Evolutionary conservation across 1,139 yeast genomes (phyloP).

Genomic region (Taiozyma onychis): DNA sequence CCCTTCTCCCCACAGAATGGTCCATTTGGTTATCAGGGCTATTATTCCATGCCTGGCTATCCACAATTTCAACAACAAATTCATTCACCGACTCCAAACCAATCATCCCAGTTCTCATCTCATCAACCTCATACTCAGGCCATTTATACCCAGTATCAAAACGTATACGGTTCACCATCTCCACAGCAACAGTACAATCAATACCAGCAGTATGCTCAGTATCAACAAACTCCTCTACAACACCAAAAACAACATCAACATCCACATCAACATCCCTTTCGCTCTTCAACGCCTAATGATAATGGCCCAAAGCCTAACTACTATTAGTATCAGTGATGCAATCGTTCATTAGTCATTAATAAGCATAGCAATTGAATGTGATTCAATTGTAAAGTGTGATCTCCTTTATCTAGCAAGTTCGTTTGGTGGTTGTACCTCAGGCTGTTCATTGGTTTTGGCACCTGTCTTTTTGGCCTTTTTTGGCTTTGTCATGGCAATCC

Average conservation of each 20-base stretch:
- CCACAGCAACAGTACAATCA: background rate
- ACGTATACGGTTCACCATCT: background rate
- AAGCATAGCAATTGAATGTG: background rate
- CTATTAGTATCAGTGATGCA: background rate
- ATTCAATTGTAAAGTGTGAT: background rate
- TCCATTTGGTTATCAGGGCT: background rate
- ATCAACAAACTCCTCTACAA: background rate
- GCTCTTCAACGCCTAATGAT: background rate
- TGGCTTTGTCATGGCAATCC: background rate
- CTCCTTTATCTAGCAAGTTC: background rate
- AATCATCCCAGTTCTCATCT: background rate
- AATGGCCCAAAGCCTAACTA: background rate
- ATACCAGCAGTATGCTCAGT: conserved; percentile 1
- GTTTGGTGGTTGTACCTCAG: background rate
- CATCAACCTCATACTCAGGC: background rate
- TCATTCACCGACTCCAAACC: conserved; percentile 5
- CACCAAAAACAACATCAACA: background rate
- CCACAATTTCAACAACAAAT: background rate
- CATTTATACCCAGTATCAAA: background rate
- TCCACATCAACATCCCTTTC: background rate
- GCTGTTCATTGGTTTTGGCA: background rate
- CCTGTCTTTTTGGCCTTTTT: background rate
- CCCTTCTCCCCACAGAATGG: background rate
- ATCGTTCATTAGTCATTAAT: background rate
- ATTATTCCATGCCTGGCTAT: background rate